Base-by-base conservation (phyloP, 257 asterid genomes). In the Orobanche coerulescens region DNA sequence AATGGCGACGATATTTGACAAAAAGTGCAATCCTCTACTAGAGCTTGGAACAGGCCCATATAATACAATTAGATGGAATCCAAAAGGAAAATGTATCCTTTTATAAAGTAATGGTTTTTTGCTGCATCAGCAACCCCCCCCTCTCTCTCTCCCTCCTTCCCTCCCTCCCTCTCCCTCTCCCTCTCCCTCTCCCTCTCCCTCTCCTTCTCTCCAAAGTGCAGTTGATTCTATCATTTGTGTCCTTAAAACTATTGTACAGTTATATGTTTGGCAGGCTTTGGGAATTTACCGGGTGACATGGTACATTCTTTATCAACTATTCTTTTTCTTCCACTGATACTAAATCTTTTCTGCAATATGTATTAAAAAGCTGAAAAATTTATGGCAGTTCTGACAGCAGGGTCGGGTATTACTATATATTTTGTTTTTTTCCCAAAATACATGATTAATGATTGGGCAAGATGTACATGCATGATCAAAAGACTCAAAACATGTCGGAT, bases 41-140 rank as follows among this genome's bases (percentile, higher is more conserved):
- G 97, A 93, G 86, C 97, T 93, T 76, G 98, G 97, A 55, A 72
- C 76, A 1, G 98, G 98, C 28, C 97, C 98, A 26, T 93, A 84
- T 73, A 93, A 93, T 72, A 89, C 96, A 30, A 76, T 93, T 58
- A 78, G 98, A 79, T 93, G 98, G 98, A 93, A 93, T 76, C 97
- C 98, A 16, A 83, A 79, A 77, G 98, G 98, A 48, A 89, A 75
- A 60, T 86, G 98, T 93, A 93, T 93, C 98, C 98, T 92, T 84
- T 2, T 31, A 50, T 47, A 2, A 7, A 58, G 54, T 47, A 33
- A 13, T 52, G 39, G 19, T 12, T 56, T n/a, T 52, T 57, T 48
- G 57, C 53, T 60, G 15, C 57, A 25, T 33, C 47, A 2, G 30
- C 26, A 24, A 24, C 22, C 44, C 19, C 18, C 10, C 64, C 26